Percentiles rank a stretch among this genome's conserved stretches.
phyloP scores from a whole-genome alignment of 2,329 filamentous ascomycete species.

The Exophiala bonariae region DNA sequence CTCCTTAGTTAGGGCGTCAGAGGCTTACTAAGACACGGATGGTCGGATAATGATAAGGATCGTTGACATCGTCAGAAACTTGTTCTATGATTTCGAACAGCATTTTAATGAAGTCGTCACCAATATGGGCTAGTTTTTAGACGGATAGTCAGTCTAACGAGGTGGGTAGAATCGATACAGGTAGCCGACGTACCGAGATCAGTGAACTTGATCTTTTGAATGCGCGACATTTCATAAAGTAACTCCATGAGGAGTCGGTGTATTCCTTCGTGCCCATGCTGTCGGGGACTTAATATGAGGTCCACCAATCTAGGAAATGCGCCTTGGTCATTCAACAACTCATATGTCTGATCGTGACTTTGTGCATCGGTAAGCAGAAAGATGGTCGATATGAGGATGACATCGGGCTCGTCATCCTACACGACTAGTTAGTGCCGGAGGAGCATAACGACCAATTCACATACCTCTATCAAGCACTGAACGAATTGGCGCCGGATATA shows the following conservation, averaged over 20 bases:
- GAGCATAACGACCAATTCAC: constrained; percentile 8
- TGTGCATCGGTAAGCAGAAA: constrained; percentile 87
- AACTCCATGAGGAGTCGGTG: constrained; percentile 83
- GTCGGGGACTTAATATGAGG: constrained; percentile 66
- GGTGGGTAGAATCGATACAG: background rate
- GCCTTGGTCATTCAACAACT: constrained; percentile 82
- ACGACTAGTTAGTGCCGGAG: constrained; percentile 1
- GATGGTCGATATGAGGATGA: constrained; percentile 79
- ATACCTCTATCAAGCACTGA: constrained; percentile 75
- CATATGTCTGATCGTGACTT: constrained; percentile 73
- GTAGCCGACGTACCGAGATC: constrained; percentile 67
- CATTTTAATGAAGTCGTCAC: constrained; percentile 78
- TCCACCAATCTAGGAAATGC: constrained; percentile 83
- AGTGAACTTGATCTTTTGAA: constrained; percentile 74
- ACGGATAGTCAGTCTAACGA: background rate
- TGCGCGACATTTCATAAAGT: constrained; percentile 93
- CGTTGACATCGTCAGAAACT: constrained; percentile 79
- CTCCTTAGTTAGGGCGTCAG: background rate
- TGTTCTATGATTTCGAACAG: constrained; percentile 87
- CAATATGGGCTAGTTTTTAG: constrained; percentile 49
- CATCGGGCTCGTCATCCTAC: constrained; percentile 79
- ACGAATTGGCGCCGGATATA: constrained; percentile 94
- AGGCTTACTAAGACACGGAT: constrained; percentile 81
- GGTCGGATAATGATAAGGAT: constrained; percentile 94
- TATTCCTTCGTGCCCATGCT: constrained; percentile 66